A percentile compares a stretch with the other conserved stretches of the same genome.
These are phyloP conservation scores for Calcarisporium arbuscula DNA, from an alignment of 2,329 filamentous ascomycete genomes.

Conservation along the genomic window DNA sequence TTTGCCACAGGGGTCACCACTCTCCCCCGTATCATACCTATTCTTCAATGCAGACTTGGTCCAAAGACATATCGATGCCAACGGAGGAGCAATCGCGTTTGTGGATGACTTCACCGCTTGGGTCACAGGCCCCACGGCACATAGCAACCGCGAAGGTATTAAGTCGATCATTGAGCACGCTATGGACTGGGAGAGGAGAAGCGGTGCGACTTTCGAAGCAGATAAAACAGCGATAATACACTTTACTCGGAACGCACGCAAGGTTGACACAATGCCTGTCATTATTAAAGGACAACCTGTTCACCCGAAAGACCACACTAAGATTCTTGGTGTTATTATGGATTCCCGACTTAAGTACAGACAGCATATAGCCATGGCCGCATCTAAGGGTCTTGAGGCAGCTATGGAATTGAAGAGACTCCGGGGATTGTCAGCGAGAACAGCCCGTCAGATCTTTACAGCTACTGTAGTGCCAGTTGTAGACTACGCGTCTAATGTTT, in stretches of 20 bases:
- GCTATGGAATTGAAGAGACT: slow-evolving; percentile 10
- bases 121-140: slow-evolving; percentile 11
- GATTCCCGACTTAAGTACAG: slow-evolving; percentile 12
- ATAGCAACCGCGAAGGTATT: slow-evolving; percentile 16
- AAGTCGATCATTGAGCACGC: slow-evolving; percentile 17
- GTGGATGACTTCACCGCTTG: slow-evolving; percentile 12
- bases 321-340: slow-evolving; percentile 12
- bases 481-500: slow-evolving; percentile 5
- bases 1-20: slow-evolving; percentile 23
- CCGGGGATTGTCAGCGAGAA: slow-evolving; percentile 4
- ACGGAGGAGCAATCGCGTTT: slow-evolving; percentile 7
- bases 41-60: slow-evolving; percentile 16
- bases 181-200: slow-evolving; percentile 17
- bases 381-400: slow-evolving; percentile 10
- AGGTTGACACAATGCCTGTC: slow-evolving; percentile 1
- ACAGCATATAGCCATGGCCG: slow-evolving; percentile 9
- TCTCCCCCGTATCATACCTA: slow-evolving; percentile 29
- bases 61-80: neutral
- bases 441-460: slow-evolving; percentile 4
- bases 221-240: slow-evolving; percentile 19
- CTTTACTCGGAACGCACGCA: slow-evolving; percentile 11
- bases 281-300: slow-evolving; percentile 8
- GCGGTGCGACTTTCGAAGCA: slow-evolving; percentile 18
- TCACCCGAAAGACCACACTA: slow-evolving; percentile 1
- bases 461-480: too few species aligned